Percentiles rank a stretch among this genome's conserved stretches.
Evolutionary conservation across 2,329 filamentous ascomycete genomes (phyloP).

Genomic region (Dothistroma pini): DNA sequence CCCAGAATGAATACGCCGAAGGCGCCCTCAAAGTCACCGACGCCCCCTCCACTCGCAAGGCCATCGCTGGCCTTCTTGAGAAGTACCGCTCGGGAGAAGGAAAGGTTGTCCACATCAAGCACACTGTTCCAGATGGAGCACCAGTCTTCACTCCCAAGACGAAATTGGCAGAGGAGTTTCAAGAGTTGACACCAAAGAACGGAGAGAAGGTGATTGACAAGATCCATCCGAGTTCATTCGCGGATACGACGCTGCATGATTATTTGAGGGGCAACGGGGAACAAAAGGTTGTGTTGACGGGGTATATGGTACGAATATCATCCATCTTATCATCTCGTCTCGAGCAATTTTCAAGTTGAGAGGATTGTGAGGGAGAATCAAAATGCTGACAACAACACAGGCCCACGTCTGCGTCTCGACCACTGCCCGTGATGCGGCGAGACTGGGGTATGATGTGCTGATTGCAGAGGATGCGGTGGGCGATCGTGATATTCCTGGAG

Average conservation of each 20-base stretch:
- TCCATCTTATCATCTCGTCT: too few relatives aligned
- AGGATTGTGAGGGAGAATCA: too few relatives aligned
- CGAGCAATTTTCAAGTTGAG: too few relatives aligned
- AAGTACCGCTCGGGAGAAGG: slow-evolving; percentile 56
- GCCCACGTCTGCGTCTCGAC: slow-evolving; percentile 64
- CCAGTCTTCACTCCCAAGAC: slow-evolving; percentile 65
- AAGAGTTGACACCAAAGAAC: slow-evolving; percentile 53
- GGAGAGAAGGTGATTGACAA: slow-evolving; percentile 59
- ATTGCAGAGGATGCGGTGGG: slow-evolving; percentile 61
- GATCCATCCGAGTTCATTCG: slow-evolving; percentile 57
- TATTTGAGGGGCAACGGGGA: slow-evolving; percentile 46
- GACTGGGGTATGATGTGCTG: slow-evolving; percentile 62
- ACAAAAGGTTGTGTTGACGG: slow-evolving; percentile 60
- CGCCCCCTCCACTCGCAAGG: slow-evolving; percentile 51
- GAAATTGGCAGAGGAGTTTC: slow-evolving; percentile 57
- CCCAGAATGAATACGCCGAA: slow-evolving; percentile 64
- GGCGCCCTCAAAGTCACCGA: slow-evolving; percentile 57
- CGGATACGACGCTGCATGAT: slow-evolving; percentile 56
- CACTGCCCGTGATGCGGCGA: slow-evolving; percentile 58
- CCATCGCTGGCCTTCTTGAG: slow-evolving; percentile 55
- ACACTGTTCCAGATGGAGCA: slow-evolving; percentile 57
- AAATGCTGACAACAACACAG: slow-evolving; percentile 32
- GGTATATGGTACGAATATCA: slow-evolving; percentile 52
- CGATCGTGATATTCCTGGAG: slow-evolving; percentile 63
- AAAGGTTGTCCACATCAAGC: slow-evolving; percentile 60